A percentile compares a stretch with the other conserved stretches of the same genome.
These are phyloP conservation scores for Trametes sp. DNA, from an alignment of 1,284 basidiomycete species.

Conservation along the genomic window DNA sequence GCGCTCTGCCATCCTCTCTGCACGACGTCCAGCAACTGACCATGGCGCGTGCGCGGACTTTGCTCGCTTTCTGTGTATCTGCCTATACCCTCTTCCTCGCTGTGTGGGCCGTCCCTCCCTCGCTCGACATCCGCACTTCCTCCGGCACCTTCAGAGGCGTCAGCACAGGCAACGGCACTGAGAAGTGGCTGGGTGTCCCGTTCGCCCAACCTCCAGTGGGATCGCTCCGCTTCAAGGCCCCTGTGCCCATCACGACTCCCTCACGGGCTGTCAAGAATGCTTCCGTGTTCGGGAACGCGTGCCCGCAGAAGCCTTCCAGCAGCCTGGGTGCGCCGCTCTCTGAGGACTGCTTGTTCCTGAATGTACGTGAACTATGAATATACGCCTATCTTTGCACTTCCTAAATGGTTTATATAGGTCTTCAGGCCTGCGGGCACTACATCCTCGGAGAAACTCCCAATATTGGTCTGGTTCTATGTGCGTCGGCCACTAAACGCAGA, in stretches of 20 bases:
- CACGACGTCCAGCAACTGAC: not conserved
- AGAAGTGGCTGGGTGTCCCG: slow-evolving; percentile 69
- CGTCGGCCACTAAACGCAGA: not conserved
- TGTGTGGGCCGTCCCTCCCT: slow-evolving; percentile 4
- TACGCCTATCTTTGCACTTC: not conserved
- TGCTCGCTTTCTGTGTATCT: not conserved
- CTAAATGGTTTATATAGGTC: slow-evolving; percentile 14
- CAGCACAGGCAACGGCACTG: slow-evolving; percentile 50
- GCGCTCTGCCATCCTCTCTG: not conserved
- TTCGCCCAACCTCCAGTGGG: slow-evolving; percentile 69
- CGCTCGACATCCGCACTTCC: slow-evolving; percentile 45
- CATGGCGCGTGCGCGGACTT: not conserved
- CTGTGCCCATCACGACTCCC: slow-evolving; percentile 54
- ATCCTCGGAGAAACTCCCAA: slow-evolving; percentile 18
- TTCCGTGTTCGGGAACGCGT: slow-evolving; percentile 61
- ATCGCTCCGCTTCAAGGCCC: slow-evolving; percentile 63
- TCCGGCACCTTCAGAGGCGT: slow-evolving; percentile 58
- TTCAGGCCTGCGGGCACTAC: slow-evolving; percentile 26
- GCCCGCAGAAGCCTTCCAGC: slow-evolving; percentile 55
- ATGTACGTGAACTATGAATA: slow-evolving; percentile 43
- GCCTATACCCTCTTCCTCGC: not conserved
- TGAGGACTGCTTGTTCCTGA: slow-evolving; percentile 65
- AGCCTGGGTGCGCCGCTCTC: slow-evolving; percentile 54
- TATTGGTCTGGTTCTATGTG: slow-evolving; percentile 32
- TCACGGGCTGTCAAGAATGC: slow-evolving; percentile 49